phyloP scores from a whole-genome alignment of 441 rosid species.

The Corymbia citriodora region DNA sequence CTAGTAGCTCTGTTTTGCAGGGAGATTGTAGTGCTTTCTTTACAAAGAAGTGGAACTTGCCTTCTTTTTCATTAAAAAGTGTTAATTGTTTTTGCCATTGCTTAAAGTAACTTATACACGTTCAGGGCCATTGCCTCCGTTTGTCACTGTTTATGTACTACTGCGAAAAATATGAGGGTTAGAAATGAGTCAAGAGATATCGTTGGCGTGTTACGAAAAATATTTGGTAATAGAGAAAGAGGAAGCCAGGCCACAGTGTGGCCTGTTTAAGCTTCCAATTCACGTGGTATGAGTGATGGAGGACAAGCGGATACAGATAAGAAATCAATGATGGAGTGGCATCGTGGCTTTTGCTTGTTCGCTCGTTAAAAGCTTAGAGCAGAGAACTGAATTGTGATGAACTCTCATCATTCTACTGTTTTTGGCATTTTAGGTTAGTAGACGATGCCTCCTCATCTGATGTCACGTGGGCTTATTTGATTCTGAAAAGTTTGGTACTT shows the following conservation, averaged over 20 bases:
- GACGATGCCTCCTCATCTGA: neutral
- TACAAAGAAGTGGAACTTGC: neutral
- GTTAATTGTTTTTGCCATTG: neutral
- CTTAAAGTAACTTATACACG: neutral
- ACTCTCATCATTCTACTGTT: neutral
- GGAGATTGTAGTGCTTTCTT: neutral
- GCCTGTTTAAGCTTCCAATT: neutral
- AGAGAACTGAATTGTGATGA: neutral
- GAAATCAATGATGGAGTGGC: neutral
- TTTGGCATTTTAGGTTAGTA: neutral
- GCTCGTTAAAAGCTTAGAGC: neutral
- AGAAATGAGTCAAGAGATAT: neutral
- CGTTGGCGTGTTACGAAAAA: neutral
- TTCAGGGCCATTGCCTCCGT: neutral
- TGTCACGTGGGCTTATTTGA: neutral
- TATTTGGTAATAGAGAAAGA: neutral
- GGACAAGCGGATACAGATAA: neutral
- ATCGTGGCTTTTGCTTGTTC: neutral
- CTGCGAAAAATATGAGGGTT: neutral
- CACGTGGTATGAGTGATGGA: neutral
- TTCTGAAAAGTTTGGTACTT: neutral
- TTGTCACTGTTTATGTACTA: neutral
- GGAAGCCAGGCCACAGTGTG: neutral
- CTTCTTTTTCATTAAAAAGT: neutral
- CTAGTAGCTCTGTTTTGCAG: neutral